phyloP scores from a whole-genome alignment of 495 filamentous ascomycete genomes.

The Podospora anserina region DNA sequence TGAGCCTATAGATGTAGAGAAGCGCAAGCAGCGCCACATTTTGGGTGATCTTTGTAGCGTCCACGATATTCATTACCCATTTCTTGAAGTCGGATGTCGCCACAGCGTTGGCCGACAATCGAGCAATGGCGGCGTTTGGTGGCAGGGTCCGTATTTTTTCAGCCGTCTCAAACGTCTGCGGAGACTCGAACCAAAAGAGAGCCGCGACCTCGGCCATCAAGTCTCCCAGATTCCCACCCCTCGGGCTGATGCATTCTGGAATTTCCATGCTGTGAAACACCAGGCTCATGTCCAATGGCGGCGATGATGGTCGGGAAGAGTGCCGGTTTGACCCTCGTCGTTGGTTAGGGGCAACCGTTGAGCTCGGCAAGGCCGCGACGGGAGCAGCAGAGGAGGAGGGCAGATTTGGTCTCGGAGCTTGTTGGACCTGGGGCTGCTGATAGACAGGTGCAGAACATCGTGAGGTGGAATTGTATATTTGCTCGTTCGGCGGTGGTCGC shows the following conservation, averaged over 20 bases:
- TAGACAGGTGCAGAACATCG: constrained; percentile 17
- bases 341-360: background rate
- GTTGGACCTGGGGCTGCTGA: background rate
- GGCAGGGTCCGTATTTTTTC: constrained; percentile 58
- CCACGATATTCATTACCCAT: constrained; percentile 87
- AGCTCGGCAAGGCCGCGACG: background rate
- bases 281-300: constrained; percentile 44
- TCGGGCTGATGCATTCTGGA: constrained; percentile 68
- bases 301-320: constrained; percentile 23
- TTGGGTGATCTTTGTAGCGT: constrained; percentile 94
- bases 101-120: constrained; percentile 66
- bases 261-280: constrained; percentile 64
- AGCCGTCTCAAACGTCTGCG: constrained; percentile 66
- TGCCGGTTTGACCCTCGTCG: constrained; percentile 31
- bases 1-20: constrained; percentile 89
- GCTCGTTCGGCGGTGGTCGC: constrained; percentile 29
- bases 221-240: constrained; percentile 69
- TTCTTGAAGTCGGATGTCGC: constrained; percentile 78
- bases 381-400: constrained; percentile 12
- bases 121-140: constrained; percentile 41
- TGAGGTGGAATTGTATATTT: constrained; percentile 24
- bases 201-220: constrained; percentile 93
- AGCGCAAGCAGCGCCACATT: constrained; percentile 92
- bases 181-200: constrained; percentile 98
- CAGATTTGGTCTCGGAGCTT: background rate